Conservation (phyloP, 2,329 filamentous ascomycete genomes). For the Alternaria conjuncta region DNA sequence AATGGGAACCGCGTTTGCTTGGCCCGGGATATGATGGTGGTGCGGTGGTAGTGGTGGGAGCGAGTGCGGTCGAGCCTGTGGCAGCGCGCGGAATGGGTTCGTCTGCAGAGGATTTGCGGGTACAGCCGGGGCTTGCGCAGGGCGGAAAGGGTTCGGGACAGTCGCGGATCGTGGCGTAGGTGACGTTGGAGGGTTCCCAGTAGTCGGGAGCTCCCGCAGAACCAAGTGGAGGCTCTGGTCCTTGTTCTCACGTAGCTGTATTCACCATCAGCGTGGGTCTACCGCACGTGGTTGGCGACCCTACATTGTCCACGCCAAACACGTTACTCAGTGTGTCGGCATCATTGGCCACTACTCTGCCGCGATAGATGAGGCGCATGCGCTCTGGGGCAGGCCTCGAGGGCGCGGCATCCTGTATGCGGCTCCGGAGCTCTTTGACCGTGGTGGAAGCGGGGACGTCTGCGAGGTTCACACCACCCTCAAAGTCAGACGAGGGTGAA, state of each 20-base stretch:
- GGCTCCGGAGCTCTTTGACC: constrained; percentile 60
- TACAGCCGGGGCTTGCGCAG: constrained; percentile 17
- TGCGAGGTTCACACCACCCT: constrained; percentile 40
- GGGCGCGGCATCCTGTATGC: constrained; percentile 59
- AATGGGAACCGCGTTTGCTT: constrained; percentile 21
- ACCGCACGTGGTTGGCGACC: constrained; percentile 18
- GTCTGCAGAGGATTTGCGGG: constrained; percentile 32
- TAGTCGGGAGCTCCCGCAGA: constrained; percentile 41
- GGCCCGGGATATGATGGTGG: constrained; percentile 21
- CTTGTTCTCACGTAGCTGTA: constrained; percentile 43
- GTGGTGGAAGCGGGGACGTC: constrained; percentile 50
- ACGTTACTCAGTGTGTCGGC: constrained; percentile 57
- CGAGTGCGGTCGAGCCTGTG: constrained; percentile 36
- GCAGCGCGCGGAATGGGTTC: constrained; percentile 41
- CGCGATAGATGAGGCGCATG: constrained; percentile 66
- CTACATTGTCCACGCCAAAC: constrained; percentile 59
- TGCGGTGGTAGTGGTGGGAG: constrained; percentile 31
- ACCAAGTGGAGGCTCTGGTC: constrained; percentile 50
- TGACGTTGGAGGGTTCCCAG: constrained; percentile 6
- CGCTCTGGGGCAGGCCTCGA: constrained; percentile 44
- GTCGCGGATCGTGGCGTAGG: constrained; percentile 37
- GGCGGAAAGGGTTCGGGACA: constrained; percentile 49
- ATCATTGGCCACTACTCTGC: constrained; percentile 59
- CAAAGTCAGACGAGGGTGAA: constrained; percentile 48
- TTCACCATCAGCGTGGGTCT: constrained; percentile 17